Evolutionary conservation across 2,329 filamentous ascomycete species (phyloP).

Genomic region (Penicillium sumatraense): DNA sequence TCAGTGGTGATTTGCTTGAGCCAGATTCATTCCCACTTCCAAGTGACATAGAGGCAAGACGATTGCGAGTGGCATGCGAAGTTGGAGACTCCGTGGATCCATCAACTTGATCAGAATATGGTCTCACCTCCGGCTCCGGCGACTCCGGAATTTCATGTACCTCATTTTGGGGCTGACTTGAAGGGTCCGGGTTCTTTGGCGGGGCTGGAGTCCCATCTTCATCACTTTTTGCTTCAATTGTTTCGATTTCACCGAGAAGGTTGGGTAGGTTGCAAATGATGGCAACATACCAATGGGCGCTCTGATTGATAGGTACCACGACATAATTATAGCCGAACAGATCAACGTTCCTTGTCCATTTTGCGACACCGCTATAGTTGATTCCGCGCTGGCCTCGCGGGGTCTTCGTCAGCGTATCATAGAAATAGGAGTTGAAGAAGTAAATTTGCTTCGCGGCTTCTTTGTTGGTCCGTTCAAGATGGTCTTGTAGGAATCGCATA

Average conservation of each 20-base stretch:
- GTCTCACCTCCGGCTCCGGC: constrained; percentile 17
- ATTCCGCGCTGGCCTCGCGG: constrained; percentile 61
- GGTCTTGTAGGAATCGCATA: constrained; percentile 71
- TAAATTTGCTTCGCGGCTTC: constrained; percentile 70
- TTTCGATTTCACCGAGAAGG: constrained; percentile 42
- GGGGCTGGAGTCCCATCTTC: constrained; percentile 9
- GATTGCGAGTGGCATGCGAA: constrained; percentile 29
- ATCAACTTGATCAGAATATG: background rate
- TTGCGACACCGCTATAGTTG: constrained; percentile 82
- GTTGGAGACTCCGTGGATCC: background rate
- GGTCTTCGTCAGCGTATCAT: constrained; percentile 70
- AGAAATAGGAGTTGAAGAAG: constrained; percentile 94
- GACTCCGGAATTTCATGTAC: constrained; percentile 35
- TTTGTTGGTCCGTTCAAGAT: constrained; percentile 60
- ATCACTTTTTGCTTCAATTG: background rate
- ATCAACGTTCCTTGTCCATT: constrained; percentile 86
- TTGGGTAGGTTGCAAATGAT: constrained; percentile 88
- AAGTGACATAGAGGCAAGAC: constrained; percentile 32
- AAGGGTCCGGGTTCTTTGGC: constrained; percentile 11
- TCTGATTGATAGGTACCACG: constrained; percentile 88
- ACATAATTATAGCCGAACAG: constrained; percentile 86
- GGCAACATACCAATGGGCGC: constrained; percentile 88
- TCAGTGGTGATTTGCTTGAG: constrained; percentile 4
- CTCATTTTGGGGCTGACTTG: constrained; percentile 21
- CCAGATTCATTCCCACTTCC: background rate